These are phyloP conservation scores for Eimeria praecox DNA, from an alignment of 169 alveolate species.

Conservation along the genomic window DNA sequence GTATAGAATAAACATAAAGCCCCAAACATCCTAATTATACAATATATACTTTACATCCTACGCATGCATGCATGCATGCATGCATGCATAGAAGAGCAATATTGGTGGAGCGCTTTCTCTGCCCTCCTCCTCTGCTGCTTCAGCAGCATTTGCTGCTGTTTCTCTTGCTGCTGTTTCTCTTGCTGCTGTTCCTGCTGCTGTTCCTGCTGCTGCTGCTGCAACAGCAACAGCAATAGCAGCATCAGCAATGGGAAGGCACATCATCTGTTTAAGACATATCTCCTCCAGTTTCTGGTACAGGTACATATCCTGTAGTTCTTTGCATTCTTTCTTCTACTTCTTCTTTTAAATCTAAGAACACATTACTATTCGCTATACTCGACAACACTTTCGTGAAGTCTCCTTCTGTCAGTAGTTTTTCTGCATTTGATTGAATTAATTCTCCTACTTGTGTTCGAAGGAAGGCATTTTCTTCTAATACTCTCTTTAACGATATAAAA, in stretches of 20 bases:
- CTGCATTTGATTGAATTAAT: neutral
- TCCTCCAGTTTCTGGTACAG: neutral
- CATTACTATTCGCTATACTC: neutral
- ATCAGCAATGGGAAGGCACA: neutral
- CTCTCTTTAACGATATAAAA: neutral
- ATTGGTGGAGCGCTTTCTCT: too few relatives aligned
- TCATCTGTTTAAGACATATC: too few relatives aligned
- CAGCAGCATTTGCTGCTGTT: neutral
- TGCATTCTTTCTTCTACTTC: neutral
- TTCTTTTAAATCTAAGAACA: neutral
- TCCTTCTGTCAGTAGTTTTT: neutral
- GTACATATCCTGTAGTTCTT: neutral
- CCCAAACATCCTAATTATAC: too few relatives aligned
- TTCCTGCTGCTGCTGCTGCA: slow-evolving; percentile 7
- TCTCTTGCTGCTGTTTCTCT: neutral
- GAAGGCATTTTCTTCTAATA: neutral
- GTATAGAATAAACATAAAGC: too few relatives aligned
- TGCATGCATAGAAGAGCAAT: too few relatives aligned
- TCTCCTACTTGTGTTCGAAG: neutral
- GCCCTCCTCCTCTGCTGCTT: too few relatives aligned
- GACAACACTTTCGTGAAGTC: neutral
- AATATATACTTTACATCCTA: too few relatives aligned
- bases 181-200: neutral
- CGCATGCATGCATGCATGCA: neutral
- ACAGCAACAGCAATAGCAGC: neutral